Evolutionary conservation across 2,329 filamentous ascomycete genomes (phyloP), one percentile per base, ranked within the genome.

Genomic region (Monascus ruber): DNA sequence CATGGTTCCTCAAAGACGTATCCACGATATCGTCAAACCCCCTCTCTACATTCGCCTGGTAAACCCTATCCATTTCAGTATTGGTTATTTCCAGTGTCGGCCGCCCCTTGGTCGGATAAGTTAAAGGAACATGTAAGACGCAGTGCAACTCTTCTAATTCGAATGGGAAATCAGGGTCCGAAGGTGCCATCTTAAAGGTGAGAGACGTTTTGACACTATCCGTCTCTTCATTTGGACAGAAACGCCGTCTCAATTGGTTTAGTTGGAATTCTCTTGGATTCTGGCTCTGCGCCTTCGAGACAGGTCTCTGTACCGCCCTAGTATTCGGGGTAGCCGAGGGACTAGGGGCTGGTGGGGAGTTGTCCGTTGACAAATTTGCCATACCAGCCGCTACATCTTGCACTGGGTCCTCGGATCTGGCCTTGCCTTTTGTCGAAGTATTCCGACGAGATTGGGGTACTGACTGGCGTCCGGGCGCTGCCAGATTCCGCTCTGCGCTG

Each of bases 91-190:
- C 71, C 38, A 91, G 64, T 10, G 63, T 66, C 31, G 84, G 78
- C 26, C 64, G 64, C 33, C 55, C 65, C 28, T 49, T 47, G 31
- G 63, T 59, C 11, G 83, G 84, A 58, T 84, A 89, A 11, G 60
- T 61, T 6, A 54, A 56, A 1, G 85, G 84, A 17, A 91, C 70
- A 37, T 67, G 71, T 31, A 91, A 63, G 33, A 76, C 69, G 55
- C 83, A 88, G 32, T 83, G 71, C 27, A 91, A 66, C 29, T 73
- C 67, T 25, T 77, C 72, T 53, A 89, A 67, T 44, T 87, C 82
- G 58, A 85, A 89, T 1, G 85, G 82, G 51, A 91, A 89, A 53
- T 91, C 85, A 0, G 85, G 85, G 55, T 91, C 85, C 5, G 84
- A 86, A 4, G 85, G 85, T 8, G 63, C 64, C 44, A 91, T 63